phyloP scores from a whole-genome alignment of 169 alveolate genomes.

The Besnoitia besnoiti region DNA sequence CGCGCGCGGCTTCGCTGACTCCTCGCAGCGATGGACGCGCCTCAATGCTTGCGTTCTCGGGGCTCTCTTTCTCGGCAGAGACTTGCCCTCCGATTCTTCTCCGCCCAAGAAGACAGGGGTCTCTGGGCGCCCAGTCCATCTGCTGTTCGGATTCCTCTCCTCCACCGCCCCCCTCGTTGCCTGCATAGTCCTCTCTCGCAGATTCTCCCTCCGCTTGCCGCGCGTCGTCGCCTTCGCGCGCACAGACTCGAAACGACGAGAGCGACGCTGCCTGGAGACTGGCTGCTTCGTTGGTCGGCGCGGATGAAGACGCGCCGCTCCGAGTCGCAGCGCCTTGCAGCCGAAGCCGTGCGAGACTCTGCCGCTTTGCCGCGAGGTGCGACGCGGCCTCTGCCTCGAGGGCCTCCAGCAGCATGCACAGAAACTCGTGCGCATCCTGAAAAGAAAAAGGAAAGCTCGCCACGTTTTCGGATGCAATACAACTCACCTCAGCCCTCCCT shows the following conservation, averaged over 20 bases:
- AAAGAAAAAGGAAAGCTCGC: neutral
- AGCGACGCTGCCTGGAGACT: too few species aligned
- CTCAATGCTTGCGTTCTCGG: neutral
- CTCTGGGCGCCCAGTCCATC: too few species aligned
- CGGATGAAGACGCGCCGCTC: too few species aligned
- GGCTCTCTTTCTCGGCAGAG: neutral
- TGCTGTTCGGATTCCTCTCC: too few species aligned
- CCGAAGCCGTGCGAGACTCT: neutral
- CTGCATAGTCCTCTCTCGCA: neutral
- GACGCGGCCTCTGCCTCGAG: neutral
- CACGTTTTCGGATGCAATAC: too few species aligned
- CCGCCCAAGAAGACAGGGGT: too few species aligned
- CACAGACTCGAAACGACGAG: neutral
- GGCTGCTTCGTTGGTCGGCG: too few species aligned
- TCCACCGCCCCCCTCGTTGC: neutral
- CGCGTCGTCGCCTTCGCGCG: neutral
- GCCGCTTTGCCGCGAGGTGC: neutral
- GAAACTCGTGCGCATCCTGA: slow-evolving; percentile 3
- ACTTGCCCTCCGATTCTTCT: too few species aligned
- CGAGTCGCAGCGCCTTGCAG: too few species aligned
- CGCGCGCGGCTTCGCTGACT: neutral
- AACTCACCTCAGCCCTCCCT: too few species aligned
- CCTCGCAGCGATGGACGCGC: neutral
- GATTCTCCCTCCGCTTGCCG: neutral
- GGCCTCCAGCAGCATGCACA: slow-evolving; percentile 1